A percentile compares a stretch with the other conserved stretches of the same genome.
Conservation (phyloP, 2,329 filamentous ascomycete species). For the Fonsecaea pedrosoi region DNA sequence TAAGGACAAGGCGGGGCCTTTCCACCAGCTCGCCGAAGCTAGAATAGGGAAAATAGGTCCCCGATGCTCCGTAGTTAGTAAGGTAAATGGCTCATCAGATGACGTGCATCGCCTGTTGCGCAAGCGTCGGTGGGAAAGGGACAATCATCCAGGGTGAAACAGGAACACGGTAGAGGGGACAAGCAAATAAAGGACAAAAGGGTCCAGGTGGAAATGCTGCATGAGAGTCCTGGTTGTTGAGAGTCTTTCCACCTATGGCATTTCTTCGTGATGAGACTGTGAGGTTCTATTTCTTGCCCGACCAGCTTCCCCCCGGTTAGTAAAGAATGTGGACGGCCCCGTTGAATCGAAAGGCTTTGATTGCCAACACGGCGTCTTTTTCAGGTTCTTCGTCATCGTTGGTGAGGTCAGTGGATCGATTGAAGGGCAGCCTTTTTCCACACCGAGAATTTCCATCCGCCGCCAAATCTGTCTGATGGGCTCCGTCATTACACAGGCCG, state of each 20-base stretch:
- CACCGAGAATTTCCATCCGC: too few relatives aligned
- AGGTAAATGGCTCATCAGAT: constrained; percentile 13
- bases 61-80: not conserved
- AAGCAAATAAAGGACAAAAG: not conserved
- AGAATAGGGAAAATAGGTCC: not conserved
- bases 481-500: too few relatives aligned
- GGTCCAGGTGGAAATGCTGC: not conserved
- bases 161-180: not conserved
- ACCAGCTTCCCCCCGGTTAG: too few relatives aligned
- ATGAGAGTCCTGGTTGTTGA: not conserved
- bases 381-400: too few relatives aligned
- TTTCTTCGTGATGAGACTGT: not conserved
- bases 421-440: too few relatives aligned
- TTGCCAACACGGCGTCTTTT: too few relatives aligned
- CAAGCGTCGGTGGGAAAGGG: constrained; percentile 22
- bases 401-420: too few relatives aligned
- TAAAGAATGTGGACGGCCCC: too few relatives aligned
- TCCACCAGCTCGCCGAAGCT: not conserved
- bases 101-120: constrained; percentile 26
- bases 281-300: too few relatives aligned
- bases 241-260: not conserved
- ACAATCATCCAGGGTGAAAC: not conserved
- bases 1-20: not conserved
- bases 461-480: too few relatives aligned
- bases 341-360: too few relatives aligned